Evolutionary conservation across 768 basidiomycete genomes (phyloP), one percentile per base, ranked within the genome.

Genomic region (Pulveroboletus sp.): DNA sequence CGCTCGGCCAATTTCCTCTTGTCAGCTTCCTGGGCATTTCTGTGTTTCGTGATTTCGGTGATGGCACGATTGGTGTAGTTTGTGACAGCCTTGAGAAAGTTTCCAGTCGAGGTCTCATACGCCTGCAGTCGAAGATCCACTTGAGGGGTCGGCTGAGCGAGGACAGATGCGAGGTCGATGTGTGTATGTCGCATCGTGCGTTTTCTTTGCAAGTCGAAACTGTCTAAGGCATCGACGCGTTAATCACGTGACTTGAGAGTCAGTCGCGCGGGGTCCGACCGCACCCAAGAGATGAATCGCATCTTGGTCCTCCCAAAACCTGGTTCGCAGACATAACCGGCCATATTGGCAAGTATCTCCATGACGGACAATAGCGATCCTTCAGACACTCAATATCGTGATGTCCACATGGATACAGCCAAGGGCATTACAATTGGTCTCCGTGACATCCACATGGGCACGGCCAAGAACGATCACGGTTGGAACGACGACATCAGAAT

Each of bases 361-460:
- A 64, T 63, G 59, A 38, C 44, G 13, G 50, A 55, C 27, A n/a
- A 38, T 17, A 42, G 32, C 17, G 56, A 55, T 18, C 27, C 7
- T 15, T 52, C 49, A 15, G 55, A 68, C 21, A 56, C 67, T 17
- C 62, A 65, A 41, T 69, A 71, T 57, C 73, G 67, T 47, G 87
- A 91, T 63, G 72, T 88, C 6, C 83, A 83, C 62, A 91, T 92
- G 90, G 80, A 82, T 55, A 89, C 91, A 1, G 81, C 87, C 27
- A 89, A 82, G 64, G 82, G 78, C 14, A 58, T 79, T 32, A 76
- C 77, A 11, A 51, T 71, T 6, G 63, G 73, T 48, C 64, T 73
- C 41, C 71, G 72, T 39, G 79, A 80, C 57, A 69, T 86, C 47
- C 77, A 73, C 50, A 87, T 87, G 84, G 69, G 73, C 28, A 86